These are phyloP conservation scores for Lodderomyces theae DNA, from an alignment of 1,139 yeast genomes.

Conservation along the genomic window DNA sequence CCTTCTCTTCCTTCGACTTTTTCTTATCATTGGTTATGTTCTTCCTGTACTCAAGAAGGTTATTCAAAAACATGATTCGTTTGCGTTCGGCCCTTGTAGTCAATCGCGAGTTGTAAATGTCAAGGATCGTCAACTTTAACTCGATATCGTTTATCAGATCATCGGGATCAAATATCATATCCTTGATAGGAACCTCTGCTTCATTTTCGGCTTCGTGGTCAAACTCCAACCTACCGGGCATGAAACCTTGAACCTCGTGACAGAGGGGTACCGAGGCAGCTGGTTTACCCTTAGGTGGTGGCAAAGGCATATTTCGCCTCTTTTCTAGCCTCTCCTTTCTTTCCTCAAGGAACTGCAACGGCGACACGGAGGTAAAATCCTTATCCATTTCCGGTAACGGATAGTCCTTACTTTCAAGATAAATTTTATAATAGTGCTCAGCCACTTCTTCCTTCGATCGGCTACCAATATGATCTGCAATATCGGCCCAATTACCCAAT, in stretches of 20 bases:
- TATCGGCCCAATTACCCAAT: constrained; percentile 95
- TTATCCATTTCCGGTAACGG: constrained; percentile 82
- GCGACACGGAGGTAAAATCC: constrained; percentile 59
- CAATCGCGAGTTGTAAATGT: constrained; percentile 83
- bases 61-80: constrained; percentile 72
- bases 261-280: constrained; percentile 93
- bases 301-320: constrained; percentile 62
- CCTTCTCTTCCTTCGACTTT: constrained; percentile 87
- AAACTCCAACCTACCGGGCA: constrained; percentile 98
- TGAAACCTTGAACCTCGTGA: constrained; percentile 94
- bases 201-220: constrained; percentile 96
- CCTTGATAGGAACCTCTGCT: constrained; percentile 91
- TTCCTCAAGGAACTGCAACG: constrained; percentile 65
- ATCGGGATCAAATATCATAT: constrained; percentile 92
- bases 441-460: constrained; percentile 90
- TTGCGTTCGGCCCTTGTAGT: constrained; percentile 93
- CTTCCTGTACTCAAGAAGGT: constrained; percentile 78
- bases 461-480: constrained; percentile 92
- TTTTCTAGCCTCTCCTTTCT: constrained; percentile 73
- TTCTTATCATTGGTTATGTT: constrained; percentile 75
- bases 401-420: constrained; percentile 65
- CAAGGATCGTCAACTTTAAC: constrained; percentile 79
- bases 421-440: constrained; percentile 70
- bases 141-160: constrained; percentile 87
- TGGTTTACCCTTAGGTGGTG: constrained; percentile 80